Evolutionary conservation across 1,284 basidiomycete genomes (phyloP).

Genomic region (Puccinia horiana): DNA sequence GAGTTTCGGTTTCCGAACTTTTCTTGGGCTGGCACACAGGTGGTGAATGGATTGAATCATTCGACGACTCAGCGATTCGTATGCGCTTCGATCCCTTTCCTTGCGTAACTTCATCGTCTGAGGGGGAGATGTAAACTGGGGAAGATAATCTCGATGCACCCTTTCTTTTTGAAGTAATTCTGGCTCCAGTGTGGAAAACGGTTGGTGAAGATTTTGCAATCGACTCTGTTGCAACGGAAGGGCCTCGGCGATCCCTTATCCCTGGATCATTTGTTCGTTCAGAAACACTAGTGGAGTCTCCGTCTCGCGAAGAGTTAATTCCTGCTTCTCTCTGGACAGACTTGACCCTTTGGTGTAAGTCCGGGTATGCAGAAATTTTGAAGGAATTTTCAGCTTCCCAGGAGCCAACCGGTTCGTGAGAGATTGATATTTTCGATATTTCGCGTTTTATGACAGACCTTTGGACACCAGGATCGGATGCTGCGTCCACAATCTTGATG

Average conservation of each 20-base stretch:
- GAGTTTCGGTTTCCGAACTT: not conserved
- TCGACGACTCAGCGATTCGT: slow-evolving; percentile 9
- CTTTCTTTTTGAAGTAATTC: not conserved
- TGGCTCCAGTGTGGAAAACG: not conserved
- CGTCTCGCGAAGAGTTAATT: slow-evolving; percentile 17
- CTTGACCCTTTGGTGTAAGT: slow-evolving; percentile 20
- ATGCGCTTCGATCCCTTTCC: not conserved
- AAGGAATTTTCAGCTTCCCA: slow-evolving; percentile 20
- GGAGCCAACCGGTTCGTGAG: slow-evolving; percentile 12
- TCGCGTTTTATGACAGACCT: slow-evolving; percentile 4
- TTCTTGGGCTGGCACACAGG: not conserved
- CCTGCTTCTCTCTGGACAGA: slow-evolving; percentile 27
- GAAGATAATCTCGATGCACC: not conserved
- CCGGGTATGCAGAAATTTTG: not conserved
- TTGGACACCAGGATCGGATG: not conserved
- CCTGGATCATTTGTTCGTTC: not conserved
- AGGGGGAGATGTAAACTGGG: not conserved
- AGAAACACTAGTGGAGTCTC: not conserved
- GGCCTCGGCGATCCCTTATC: not conserved
- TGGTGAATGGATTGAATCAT: slow-evolving; percentile 6
- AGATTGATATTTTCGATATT: slow-evolving; percentile 38
- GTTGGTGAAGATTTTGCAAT: not conserved
- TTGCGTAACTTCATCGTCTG: not conserved
- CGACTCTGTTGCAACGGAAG: not conserved
- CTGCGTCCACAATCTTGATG: not conserved